A percentile compares a stretch with the other conserved stretches of the same genome.
phyloP scores from a whole-genome alignment of 495 filamentous ascomycete genomes.

The Aeminium ludgeri region DNA sequence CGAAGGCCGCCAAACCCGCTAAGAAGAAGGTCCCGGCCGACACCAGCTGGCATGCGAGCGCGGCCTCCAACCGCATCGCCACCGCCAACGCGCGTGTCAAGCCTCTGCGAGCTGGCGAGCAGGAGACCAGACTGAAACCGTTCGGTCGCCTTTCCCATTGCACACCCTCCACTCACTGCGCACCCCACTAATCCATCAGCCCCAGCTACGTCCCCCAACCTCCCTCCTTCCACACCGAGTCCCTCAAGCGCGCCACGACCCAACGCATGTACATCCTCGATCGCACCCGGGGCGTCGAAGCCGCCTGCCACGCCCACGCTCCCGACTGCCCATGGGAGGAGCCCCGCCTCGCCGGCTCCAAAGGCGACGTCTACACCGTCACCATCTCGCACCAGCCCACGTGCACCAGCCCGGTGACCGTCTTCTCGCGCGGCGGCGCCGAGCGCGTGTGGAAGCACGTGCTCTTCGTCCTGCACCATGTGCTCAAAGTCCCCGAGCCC shows the following conservation, averaged over 20 bases:
- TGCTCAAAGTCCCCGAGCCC: slow-evolving; percentile 43
- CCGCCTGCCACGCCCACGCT: slow-evolving; percentile 18
- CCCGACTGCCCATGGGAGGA: slow-evolving; percentile 31
- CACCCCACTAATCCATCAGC: slow-evolving; percentile 2
- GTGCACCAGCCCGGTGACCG: slow-evolving; percentile 44
- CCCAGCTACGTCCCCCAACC: slow-evolving; percentile 5
- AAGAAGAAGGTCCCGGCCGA: neutral
- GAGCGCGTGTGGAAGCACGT: slow-evolving; percentile 65
- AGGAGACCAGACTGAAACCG: slow-evolving; percentile 1
- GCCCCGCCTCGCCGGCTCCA: slow-evolving; percentile 55
- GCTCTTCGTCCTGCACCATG: slow-evolving; percentile 45
- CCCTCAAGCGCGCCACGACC: slow-evolving; percentile 27
- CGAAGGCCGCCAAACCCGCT: too few relatives aligned
- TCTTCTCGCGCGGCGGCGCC: slow-evolving; percentile 28
- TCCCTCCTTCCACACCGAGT: slow-evolving; percentile 26
- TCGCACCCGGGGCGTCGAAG: slow-evolving; percentile 28
- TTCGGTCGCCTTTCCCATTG: too few relatives aligned
- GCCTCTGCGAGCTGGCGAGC: neutral
- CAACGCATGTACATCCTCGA: slow-evolving; percentile 43
- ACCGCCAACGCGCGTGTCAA: neutral
- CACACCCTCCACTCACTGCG: too few relatives aligned
- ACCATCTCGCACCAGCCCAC: slow-evolving; percentile 36
- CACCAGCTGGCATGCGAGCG: neutral
- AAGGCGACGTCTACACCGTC: slow-evolving; percentile 57
- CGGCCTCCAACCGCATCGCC: neutral